Evolutionary conservation across 208 protist species (phyloP).

Genomic region (Leishmania tarentolae): DNA sequence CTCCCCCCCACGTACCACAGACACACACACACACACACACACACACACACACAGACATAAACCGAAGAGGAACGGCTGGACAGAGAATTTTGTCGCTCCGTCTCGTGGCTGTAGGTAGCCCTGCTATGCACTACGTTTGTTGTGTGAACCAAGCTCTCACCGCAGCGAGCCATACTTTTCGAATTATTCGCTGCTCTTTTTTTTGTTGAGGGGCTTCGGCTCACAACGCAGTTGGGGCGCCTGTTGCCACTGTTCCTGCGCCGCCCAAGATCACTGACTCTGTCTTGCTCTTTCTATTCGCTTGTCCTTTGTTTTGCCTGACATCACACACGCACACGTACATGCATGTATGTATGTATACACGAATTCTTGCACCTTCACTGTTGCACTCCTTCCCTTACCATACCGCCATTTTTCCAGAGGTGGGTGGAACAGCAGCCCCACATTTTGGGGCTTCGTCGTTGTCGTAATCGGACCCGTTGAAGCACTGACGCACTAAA

Average conservation of each 20-base stretch:
- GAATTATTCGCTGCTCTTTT: background rate
- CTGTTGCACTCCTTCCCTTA: background rate
- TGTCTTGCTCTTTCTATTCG: background rate
- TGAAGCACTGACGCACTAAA: background rate
- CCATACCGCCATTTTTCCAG: background rate
- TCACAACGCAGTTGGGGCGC: background rate
- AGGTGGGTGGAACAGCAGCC: background rate
- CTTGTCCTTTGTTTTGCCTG: background rate
- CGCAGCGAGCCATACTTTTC: background rate
- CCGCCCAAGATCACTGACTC: background rate
- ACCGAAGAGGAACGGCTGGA: background rate
- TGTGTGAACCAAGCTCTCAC: background rate
- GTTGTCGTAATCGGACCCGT: background rate
- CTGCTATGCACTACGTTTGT: background rate
- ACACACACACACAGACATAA: background rate
- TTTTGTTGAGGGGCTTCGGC: background rate
- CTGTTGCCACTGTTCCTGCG: background rate
- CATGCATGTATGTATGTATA: background rate
- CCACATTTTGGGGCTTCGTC: background rate
- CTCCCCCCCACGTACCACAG: background rate
- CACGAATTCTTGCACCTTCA: background rate
- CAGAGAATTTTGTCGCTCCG: background rate
- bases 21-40: background rate
- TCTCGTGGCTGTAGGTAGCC: background rate
- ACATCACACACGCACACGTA: background rate